Percentiles rank a stretch among this genome's conserved stretches.
Conservation (phyloP, 148 eudicot species). For the Rhododendron williamsianum region DNA sequence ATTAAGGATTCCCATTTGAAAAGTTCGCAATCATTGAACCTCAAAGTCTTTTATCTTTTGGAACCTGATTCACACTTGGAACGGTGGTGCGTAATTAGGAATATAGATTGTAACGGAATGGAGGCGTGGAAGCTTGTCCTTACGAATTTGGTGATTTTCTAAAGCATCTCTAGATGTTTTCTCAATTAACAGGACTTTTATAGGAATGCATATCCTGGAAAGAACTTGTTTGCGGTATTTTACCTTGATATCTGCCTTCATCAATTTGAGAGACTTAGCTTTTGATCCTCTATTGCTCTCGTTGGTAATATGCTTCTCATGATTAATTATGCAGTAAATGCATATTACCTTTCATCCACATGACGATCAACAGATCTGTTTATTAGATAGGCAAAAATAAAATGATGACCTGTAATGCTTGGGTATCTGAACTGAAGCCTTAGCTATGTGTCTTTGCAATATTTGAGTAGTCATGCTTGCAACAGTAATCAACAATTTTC, state of each 20-base stretch:
- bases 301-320: neutral
- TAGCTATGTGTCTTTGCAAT: neutral
- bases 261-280: neutral
- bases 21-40: neutral
- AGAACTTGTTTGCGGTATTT: neutral
- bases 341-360: neutral
- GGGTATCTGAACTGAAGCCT: neutral
- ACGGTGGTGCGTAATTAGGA: neutral
- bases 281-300: neutral
- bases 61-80: neutral
- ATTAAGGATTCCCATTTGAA: neutral
- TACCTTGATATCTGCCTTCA: neutral
- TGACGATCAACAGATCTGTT: neutral
- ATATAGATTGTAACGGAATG: neutral
- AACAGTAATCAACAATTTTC: neutral
- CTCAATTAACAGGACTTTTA: neutral
- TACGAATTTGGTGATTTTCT: neutral
- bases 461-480: neutral
- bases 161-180: neutral
- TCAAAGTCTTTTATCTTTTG: neutral
- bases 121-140: neutral
- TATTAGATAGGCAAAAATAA: neutral
- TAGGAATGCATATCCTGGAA: neutral
- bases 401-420: neutral
- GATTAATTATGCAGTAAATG: neutral